A percentile compares a stretch with the other conserved stretches of the same genome.
Evolutionary conservation across 1,284 basidiomycete genomes (phyloP).

Genomic region (Ustilago tritici): DNA sequence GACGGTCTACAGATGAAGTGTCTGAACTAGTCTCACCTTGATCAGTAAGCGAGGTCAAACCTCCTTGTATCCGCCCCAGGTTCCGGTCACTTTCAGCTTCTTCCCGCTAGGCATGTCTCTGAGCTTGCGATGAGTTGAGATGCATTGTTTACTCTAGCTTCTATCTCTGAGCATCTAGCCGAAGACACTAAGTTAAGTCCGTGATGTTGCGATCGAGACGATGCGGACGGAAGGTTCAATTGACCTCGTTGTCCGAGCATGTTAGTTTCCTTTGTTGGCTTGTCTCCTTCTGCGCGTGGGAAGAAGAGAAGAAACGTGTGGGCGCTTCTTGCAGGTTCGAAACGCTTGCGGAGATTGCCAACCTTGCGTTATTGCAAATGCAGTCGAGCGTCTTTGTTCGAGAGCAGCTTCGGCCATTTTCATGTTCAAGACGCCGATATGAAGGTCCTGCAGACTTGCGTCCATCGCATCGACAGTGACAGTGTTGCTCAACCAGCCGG

Average conservation of each 20-base stretch:
- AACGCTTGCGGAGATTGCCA: constrained; percentile 2
- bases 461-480: neutral
- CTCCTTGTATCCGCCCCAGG: neutral
- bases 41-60: neutral
- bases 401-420: constrained; percentile 1
- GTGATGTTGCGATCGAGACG: neutral
- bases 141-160: neutral
- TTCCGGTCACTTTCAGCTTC: neutral
- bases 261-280: too few species aligned
- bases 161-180: neutral
- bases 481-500: too few species aligned
- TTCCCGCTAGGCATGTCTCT: neutral
- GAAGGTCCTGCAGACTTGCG: neutral
- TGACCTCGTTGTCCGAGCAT: neutral
- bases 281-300: too few species aligned
- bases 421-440: neutral
- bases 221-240: neutral
- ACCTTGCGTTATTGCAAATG: neutral
- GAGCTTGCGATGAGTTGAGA: neutral
- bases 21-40: neutral
- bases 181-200: neutral
- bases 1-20: neutral
- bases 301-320: neutral
- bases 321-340: constrained; percentile 2
- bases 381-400: neutral